Base-by-base conservation (phyloP, 345 rosid genomes). In the Eucalyptus cloeziana region DNA sequence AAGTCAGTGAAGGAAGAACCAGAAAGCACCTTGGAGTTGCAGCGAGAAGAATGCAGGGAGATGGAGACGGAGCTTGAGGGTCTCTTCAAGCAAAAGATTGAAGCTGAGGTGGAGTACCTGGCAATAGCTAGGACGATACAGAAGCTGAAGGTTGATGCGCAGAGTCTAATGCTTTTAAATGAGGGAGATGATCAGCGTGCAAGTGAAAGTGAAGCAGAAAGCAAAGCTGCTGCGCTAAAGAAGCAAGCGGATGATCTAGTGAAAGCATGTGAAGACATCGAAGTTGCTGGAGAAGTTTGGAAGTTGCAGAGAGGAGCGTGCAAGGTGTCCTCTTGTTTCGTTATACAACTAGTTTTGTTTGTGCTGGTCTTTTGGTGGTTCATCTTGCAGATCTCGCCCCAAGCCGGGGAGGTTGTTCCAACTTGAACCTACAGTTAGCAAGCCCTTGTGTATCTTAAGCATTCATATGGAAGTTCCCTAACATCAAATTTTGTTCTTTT, bases 21-120 rank as follows among this genome's bases (percentile, higher is more conserved):
- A 37, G 91, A 54, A 90, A 56, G 31, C 67, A 86, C 27, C 87
- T 13, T 54, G n/a, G 69, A 37, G 47, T 33, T 86, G 67, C 87
- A 51, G 67, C n/a, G 31, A 13, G 44, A 50, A 33, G 60, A 51
- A 86, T 44, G 67, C 64, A 37, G 83, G 56, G 96, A 93, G 91
- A 90, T 92, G 86, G 98, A 95, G 92, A 85, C 86, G 1, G 94
- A 93, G 87, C 88, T 95, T 17, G 99, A 96, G 90, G 92, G 91
- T 60, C 92, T 95, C 44, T 96, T 95, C 91, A 92, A 86, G 93
- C 95, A 94, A 90, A 97, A 94, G 95, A 93, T 97, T 8, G 96
- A 95, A 91, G 96, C 96, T 69, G 99, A 98, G 94, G 89, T 98
- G 13, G 96, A 94, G 91, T 93, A 92, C 93, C 89, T 97, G 51